These are phyloP conservation scores for Claviceps sp. DNA, from an alignment of 2,329 filamentous ascomycete genomes.

Conservation along the genomic window DNA sequence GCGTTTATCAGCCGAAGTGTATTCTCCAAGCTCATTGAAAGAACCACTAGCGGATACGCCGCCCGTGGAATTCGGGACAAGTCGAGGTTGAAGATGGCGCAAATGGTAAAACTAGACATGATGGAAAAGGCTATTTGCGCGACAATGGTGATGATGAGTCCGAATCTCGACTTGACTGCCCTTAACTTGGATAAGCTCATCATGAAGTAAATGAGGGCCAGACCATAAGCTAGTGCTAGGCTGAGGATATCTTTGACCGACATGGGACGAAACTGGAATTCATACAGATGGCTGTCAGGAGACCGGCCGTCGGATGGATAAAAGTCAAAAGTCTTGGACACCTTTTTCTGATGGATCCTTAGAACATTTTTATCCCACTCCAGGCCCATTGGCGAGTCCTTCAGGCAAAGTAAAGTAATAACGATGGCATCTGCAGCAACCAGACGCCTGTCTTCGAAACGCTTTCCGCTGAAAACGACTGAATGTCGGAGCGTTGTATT, in stretches of 20 bases:
- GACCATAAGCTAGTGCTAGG: slow-evolving; percentile 50
- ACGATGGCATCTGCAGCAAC: slow-evolving; percentile 66
- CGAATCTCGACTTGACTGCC: slow-evolving; percentile 63
- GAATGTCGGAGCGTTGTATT: slow-evolving; percentile 66
- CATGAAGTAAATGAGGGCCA: slow-evolving; percentile 52
- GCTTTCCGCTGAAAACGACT: slow-evolving; percentile 72
- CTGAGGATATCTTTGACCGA: slow-evolving; percentile 51
- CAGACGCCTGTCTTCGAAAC: slow-evolving; percentile 53
- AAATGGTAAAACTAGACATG: slow-evolving; percentile 68
- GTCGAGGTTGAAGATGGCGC: slow-evolving; percentile 62
- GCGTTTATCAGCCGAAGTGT: slow-evolving; percentile 68
- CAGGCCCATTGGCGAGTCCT: slow-evolving; percentile 48
- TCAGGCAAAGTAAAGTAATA: slow-evolving; percentile 59
- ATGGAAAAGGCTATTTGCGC: slow-evolving; percentile 60
- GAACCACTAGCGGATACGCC: slow-evolving; percentile 63
- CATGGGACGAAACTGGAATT: slow-evolving; percentile 67
- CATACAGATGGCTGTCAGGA: slow-evolving; percentile 49
- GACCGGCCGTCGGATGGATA: slow-evolving; percentile 47
- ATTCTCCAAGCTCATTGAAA: slow-evolving; percentile 66
- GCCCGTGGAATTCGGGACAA: slow-evolving; percentile 61
- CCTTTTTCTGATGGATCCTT: slow-evolving; percentile 35
- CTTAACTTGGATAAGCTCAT: slow-evolving; percentile 54
- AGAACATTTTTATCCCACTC: slow-evolving; percentile 51
- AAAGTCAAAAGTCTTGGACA: slow-evolving; percentile 46
- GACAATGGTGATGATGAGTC: slow-evolving; percentile 57